A percentile compares a stretch with the other conserved stretches of the same genome.
Conservation (phyloP, 148 eudicot genomes). For the Rhododendron ferrugineum region DNA sequence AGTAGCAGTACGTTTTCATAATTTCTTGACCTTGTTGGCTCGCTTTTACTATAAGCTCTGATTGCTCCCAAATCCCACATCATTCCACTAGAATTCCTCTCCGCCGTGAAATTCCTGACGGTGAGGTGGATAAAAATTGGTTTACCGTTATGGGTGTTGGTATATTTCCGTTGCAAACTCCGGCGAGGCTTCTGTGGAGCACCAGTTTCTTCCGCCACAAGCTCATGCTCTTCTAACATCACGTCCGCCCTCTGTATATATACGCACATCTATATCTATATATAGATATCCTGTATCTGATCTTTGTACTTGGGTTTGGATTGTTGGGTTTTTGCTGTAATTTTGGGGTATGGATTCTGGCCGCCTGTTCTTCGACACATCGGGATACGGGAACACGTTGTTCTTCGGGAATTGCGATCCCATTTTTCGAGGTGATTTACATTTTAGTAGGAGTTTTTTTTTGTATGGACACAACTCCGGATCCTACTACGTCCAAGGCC, state of each 20-base stretch:
- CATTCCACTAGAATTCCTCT: background rate
- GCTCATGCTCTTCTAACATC: constrained; percentile 64
- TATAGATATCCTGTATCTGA: background rate
- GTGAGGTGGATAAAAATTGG: constrained; percentile 15
- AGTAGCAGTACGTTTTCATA: background rate
- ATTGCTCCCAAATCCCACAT: background rate
- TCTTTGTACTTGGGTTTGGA: constrained; percentile 6
- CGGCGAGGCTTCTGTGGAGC: constrained; percentile 79
- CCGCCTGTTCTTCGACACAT: constrained; percentile 42
- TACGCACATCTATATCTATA: background rate
- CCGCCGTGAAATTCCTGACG: background rate
- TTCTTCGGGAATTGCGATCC: constrained; percentile 42
- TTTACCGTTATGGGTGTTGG: constrained; percentile 65
- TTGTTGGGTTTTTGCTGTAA: background rate
- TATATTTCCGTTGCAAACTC: constrained; percentile 66
- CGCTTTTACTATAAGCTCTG: background rate
- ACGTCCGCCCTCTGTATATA: background rate
- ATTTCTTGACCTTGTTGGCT: background rate
- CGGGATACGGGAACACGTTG: constrained; percentile 45
- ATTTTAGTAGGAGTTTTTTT: no score
- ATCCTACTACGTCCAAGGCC: no score
- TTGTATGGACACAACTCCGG: no score
- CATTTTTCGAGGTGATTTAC: constrained; percentile 46
- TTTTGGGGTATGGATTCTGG: constrained; percentile 40
- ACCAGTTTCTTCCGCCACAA: constrained; percentile 87